Percentiles rank a stretch among this genome's conserved stretches.
These are phyloP conservation scores for Boletus edulis DNA, from an alignment of 768 basidiomycete genomes.

Conservation along the genomic window DNA sequence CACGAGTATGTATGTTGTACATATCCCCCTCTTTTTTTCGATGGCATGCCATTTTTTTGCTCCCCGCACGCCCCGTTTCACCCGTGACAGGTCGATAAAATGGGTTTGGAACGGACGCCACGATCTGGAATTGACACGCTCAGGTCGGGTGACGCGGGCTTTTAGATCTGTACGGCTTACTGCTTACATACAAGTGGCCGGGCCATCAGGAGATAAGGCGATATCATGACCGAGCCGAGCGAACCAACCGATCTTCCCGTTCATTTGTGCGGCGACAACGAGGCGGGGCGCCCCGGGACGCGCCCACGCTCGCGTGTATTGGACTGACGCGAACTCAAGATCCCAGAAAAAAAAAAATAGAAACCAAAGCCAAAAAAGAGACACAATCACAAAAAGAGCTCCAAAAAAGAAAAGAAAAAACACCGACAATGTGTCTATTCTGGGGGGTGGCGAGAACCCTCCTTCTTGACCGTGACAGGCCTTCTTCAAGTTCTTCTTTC, in stretches of 20 bases:
- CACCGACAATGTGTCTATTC: slow-evolving; percentile 11
- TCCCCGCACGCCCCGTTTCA: not conserved
- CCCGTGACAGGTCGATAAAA: not conserved
- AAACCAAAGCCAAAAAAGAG: not conserved
- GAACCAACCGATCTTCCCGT: slow-evolving; percentile 1
- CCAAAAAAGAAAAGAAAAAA: not conserved
- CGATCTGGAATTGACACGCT: slow-evolving; percentile 2
- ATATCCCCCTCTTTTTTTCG: no score
- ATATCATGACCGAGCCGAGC: slow-evolving; percentile 17
- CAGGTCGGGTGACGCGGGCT: not conserved
- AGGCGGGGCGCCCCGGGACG: not conserved
- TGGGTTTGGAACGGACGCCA: not conserved
- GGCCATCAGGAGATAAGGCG: slow-evolving; percentile 21
- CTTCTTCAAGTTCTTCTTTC: not conserved
- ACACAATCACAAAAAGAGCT: not conserved
- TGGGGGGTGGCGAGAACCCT: not conserved
- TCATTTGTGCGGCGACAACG: slow-evolving; percentile 17
- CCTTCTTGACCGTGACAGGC: not conserved
- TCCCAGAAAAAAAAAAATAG: not conserved
- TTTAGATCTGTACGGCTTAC: not conserved
- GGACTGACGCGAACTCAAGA: not conserved
- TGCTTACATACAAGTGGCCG: not conserved
- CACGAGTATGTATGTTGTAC: no score
- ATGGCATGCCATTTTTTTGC: not conserved
- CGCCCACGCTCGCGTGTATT: not conserved